Base-by-base conservation (phyloP, 2,329 filamentous ascomycete species). In the Shiraia sp. region DNA sequence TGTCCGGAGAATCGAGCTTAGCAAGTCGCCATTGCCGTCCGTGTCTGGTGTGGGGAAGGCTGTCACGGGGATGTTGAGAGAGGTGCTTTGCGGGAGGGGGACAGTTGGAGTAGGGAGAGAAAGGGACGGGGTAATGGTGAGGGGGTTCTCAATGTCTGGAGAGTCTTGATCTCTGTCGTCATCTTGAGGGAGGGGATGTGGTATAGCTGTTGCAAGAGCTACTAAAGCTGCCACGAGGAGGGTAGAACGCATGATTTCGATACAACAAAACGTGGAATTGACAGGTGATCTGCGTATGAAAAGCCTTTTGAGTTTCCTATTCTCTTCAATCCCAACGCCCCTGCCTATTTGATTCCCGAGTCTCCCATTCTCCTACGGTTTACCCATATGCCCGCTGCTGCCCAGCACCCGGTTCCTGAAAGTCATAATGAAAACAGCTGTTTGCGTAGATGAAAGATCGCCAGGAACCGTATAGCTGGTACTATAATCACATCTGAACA, bases 41-140 rank as follows among this genome's bases (percentile, higher is more conserved):
- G 54, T 39, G 3, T 45, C 19, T 4, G 41, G 9, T n/a, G 37
- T 28, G 3, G 51, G 40, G 16, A 41, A 16, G 14, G 39, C 25
- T 16, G 57, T 61, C 22, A 53, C 33, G 3, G 54, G 46, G n/a
- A 63, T 51, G 26, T 62, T 58, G 17, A 61, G 47, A 10, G 55
- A 59, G 3, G 59, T 63, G 2, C 47, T 53, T 3, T 42, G 30
- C 10, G 41, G 24, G 3, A 47, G 10, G 4, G 51, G 28, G 8
- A 48, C 9, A 5, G 61, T 63, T 3, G 52, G 42, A 9, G 41
- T 46, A n/a, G 52, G 41, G 12, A 56, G 26, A 6, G 48, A 38
- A 28, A 30, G 10, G 10, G 46, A 45, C n/a, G n/a, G n/a, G n/a
- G n/a, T n/a, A 14, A 47, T 35, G 10, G 32, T 32, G n/a, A 14